Evolutionary conservation across 495 filamentous ascomycete genomes (phyloP).

Genomic region (Aspergillus affinis): DNA sequence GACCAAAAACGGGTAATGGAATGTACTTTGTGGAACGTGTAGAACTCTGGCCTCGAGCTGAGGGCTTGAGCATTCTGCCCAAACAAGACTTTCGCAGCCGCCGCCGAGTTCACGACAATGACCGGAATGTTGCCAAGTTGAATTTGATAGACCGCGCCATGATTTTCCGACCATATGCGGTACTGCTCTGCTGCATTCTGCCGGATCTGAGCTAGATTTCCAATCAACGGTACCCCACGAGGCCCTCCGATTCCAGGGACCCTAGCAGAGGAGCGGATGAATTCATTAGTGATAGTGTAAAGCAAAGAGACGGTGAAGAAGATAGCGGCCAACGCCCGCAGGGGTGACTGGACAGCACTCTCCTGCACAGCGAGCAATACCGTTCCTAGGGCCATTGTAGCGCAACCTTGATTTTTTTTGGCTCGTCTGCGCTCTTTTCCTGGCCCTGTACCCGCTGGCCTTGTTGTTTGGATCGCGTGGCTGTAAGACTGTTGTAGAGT

Average conservation of each 20-base stretch:
- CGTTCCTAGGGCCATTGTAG: constrained; percentile 34
- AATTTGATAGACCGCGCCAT: constrained; percentile 64
- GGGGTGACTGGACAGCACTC: constrained; percentile 23
- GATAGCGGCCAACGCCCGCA: constrained; percentile 28
- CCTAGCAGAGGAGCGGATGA: constrained; percentile 47
- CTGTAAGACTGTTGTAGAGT: too few species aligned
- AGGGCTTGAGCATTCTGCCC: constrained; percentile 58
- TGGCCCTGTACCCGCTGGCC: neutral
- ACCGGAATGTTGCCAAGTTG: constrained; percentile 61
- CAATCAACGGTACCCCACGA: constrained; percentile 56
- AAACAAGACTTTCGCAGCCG: constrained; percentile 57
- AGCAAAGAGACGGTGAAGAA: constrained; percentile 32
- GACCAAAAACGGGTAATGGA: neutral
- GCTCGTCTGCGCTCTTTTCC: too few species aligned
- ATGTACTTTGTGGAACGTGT: constrained; percentile 64
- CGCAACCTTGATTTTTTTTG: neutral
- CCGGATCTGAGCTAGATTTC: constrained; percentile 61
- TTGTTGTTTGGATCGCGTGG: neutral
- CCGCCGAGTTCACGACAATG: constrained; percentile 60
- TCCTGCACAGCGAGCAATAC: constrained; percentile 27
- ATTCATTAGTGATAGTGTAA: constrained; percentile 55
- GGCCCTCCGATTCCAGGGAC: constrained; percentile 56
- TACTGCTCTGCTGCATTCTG: constrained; percentile 62
- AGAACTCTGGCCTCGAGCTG: constrained; percentile 59
- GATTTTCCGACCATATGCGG: constrained; percentile 54